Evolutionary conservation across 2,329 filamentous ascomycete genomes (phyloP).

Genomic region (Fusarium denticulatum): DNA sequence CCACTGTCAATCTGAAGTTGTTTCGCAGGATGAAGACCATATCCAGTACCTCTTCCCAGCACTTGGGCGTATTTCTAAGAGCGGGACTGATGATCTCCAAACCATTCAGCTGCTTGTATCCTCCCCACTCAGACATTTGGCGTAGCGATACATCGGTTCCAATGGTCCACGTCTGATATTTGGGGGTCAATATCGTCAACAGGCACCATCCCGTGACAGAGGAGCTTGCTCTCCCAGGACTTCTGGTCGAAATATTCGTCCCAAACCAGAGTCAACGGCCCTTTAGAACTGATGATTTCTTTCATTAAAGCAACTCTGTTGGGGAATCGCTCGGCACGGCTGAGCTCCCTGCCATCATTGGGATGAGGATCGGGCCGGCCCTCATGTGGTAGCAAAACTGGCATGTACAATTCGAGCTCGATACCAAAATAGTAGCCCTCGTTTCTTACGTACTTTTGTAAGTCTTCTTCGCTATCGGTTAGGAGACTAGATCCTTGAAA

Average conservation of each 20-base stretch:
- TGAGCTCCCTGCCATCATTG: constrained; percentile 9
- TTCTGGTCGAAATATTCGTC: background rate
- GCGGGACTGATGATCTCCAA: constrained; percentile 29
- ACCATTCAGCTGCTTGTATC: constrained; percentile 6
- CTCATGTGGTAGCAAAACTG: background rate
- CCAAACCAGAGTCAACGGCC: background rate
- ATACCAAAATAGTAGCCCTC: constrained; percentile 31
- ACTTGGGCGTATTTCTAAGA: constrained; percentile 10
- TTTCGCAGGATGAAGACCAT: constrained; percentile 20
- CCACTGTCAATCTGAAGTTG: constrained; percentile 13
- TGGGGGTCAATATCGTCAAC: background rate
- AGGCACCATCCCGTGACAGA: background rate
- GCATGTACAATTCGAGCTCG: constrained; percentile 32
- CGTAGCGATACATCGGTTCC: constrained; percentile 1
- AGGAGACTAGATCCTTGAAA: background rate
- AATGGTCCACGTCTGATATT: constrained; percentile 27
- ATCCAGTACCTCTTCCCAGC: constrained; percentile 30
- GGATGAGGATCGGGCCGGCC: background rate
- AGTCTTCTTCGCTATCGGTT: background rate
- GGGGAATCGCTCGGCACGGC: background rate
- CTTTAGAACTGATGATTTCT: background rate
- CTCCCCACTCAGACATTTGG: background rate
- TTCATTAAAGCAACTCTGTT: background rate
- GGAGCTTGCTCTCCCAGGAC: constrained; percentile 3
- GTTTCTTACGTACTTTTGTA: background rate